Base-by-base conservation (phyloP, 73 alveolate genomes). In the Uronychia setigera region DNA sequence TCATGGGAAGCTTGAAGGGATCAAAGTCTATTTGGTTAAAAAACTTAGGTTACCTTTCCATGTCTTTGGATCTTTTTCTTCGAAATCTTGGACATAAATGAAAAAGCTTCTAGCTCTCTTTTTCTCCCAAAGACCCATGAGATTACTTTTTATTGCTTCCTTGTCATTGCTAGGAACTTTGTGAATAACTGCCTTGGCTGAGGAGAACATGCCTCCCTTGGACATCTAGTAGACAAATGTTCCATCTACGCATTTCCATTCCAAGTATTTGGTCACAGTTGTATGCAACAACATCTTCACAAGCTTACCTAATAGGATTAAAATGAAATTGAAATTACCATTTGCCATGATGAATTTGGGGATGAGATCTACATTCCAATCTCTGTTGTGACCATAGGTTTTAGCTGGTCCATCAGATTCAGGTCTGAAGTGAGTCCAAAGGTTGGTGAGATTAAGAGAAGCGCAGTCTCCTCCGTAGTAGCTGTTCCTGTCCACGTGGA, bases 321-420 rank as follows among this genome's bases (percentile, higher is more conserved):
- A n/a, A n/a, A n/a, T n/a, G 19, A 19, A 11, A 19, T 5, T 5
- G 67, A 5, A 11, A 79, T 93, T 92, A 35, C 99, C 99, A 59
- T 97, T 97, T 60, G 99, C 99, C 99, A 98, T 98, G 81, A 97
- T 95, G 93, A 95, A 96, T 95, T 98, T 98, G 32, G 99, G 99
- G 85, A 98, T 95, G 59, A 98, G 92, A 81, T 98, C 99, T 30
- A 98, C 97, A 89, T 98, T 96, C 99, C 99, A 97, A 81, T 96
- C 99, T 91, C 99, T 90, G 91, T 92, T 92, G 85, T 87, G 96
- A 67, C 99, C 99, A 87, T 84, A 88, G 26, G 57, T 80, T 76
- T 87, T 87, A 77, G 74, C 58, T 26, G 99, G 99, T n/a, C 95
- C 95, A 32, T 92, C 93, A 32, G 90, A 77, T 76, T 97, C 99